These are phyloP conservation scores for Bipolaris bicolor DNA, from an alignment of 2,329 filamentous ascomycete genomes.

Conservation along the genomic window DNA sequence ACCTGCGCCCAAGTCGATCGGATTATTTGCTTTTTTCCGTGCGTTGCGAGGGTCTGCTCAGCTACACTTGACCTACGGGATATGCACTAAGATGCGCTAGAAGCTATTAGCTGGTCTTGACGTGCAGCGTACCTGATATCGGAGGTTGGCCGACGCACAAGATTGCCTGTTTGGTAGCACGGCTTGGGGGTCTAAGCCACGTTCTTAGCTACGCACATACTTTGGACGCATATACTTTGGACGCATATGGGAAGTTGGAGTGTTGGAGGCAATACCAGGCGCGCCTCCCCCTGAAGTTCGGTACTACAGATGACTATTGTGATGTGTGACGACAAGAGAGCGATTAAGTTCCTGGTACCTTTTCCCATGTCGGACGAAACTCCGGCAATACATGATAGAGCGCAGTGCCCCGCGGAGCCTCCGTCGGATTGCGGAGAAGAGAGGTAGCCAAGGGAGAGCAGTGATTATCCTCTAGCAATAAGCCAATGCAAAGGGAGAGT, in stretches of 20 bases:
- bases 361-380: not conserved
- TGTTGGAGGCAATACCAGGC: not conserved
- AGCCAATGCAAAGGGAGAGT: not conserved
- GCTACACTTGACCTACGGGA: not conserved
- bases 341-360: not conserved
- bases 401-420: not conserved
- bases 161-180: not conserved
- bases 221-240: not conserved
- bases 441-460: not conserved
- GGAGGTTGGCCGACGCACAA: slow-evolving; percentile 6
- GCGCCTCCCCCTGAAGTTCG: not conserved
- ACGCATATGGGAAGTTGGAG: not conserved
- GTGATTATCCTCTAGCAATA: not conserved
- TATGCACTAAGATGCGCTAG: not conserved
- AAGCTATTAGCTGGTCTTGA: slow-evolving; percentile 9
- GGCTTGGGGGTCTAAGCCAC: slow-evolving; percentile 1
- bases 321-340: not conserved
- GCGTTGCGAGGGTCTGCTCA: not conserved
- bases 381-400: not conserved
- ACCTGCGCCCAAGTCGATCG: not conserved
- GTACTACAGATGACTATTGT: not conserved
- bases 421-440: slow-evolving; percentile 7
- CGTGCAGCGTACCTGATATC: not conserved
- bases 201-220: not conserved
- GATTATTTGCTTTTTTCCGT: not conserved